Conservation (phyloP, 2,329 filamentous ascomycete genomes). For the Penicillium crustosum region DNA sequence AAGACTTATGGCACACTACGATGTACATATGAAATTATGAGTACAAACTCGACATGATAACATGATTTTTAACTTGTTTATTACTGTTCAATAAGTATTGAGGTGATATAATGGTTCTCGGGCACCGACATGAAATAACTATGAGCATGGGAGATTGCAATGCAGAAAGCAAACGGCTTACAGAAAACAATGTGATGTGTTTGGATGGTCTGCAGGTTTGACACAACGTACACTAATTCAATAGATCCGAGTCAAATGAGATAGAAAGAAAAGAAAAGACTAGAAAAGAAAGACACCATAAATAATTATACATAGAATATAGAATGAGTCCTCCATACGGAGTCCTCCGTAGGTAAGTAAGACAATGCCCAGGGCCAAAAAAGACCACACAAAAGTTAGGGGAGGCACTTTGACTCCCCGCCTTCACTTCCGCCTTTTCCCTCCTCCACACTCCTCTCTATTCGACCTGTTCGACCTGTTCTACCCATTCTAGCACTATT, state of each 20-base stretch:
- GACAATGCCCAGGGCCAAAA: slow-evolving; percentile 5
- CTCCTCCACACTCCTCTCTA: slow-evolving; percentile 26
- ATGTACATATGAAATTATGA: slow-evolving; percentile 13
- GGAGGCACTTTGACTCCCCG: slow-evolving; percentile 33
- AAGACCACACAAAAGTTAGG: slow-evolving; percentile 21
- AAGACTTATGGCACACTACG: background rate
- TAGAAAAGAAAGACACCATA: background rate
- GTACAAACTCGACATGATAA: slow-evolving; percentile 5
- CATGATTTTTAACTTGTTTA: background rate
- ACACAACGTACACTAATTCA: background rate
- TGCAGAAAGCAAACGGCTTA: slow-evolving; percentile 17
- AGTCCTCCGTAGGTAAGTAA: background rate
- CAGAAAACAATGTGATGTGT: slow-evolving; percentile 23
- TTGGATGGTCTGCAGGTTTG: slow-evolving; percentile 9
- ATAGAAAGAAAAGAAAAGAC: background rate
- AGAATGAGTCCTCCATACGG: background rate
- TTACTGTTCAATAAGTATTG: background rate
- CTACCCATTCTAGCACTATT: slow-evolving; percentile 11
- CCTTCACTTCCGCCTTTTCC: slow-evolving; percentile 32
- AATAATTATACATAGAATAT: background rate
- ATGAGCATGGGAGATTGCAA: slow-evolving; percentile 1
- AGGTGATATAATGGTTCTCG: slow-evolving; percentile 7
- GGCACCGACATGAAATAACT: slow-evolving; percentile 11
- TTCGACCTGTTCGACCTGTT: slow-evolving; percentile 8
- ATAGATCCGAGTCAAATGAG: background rate